Base-by-base conservation (phyloP, 2,329 filamentous ascomycete species). In the Hypoxylon sp. region DNA sequence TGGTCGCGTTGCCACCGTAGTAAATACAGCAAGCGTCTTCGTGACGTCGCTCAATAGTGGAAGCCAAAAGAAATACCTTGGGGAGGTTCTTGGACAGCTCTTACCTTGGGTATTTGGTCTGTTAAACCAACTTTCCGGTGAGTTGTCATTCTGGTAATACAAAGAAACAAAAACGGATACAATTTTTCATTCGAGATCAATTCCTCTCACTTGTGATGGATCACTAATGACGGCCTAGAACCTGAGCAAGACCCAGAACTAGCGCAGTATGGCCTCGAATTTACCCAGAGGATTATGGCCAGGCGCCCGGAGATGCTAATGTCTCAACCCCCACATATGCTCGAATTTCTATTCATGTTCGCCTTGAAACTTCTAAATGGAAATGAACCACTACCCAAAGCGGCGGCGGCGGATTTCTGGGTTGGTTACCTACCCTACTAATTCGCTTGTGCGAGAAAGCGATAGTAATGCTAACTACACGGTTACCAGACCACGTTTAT, bases 381-480 rank as follows among this genome's bases (percentile, higher is more conserved):
- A 11, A 88, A 85, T 31, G 93, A 96, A 65, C 89, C 91, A 0
- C 81, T 97, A 9, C 91, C 92, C 0, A 97, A 96, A 80, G 87
- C 87, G 31, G 88, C 91, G 2, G 88, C 93, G 1, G 88, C 90
- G 8, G 88, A 91, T 29, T 92, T 97, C 68, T 96, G 93, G 92
- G 90, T 91, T 80, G 72, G 84, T 75, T 39, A 37, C 26, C n/a
- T 39, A 37, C 26, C n/a, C 31, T 0, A 22, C n/a, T 22, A 3
- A 9, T 37, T 14, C 3, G 2, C n/a, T 3, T 2, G 29, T 26
- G 17, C 26, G 3, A 11, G 9, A 48, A n/a, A 29, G 9, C 11
- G 8, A 29, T 1, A 3, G 19, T 35, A 19, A 44, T 55, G n/a
- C 37, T 53, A 42, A 63, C 11, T 10, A 61, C 10, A 13, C 53